phyloP scores from a whole-genome alignment of 1,284 basidiomycete species.

The Ustilago trichophora region DNA sequence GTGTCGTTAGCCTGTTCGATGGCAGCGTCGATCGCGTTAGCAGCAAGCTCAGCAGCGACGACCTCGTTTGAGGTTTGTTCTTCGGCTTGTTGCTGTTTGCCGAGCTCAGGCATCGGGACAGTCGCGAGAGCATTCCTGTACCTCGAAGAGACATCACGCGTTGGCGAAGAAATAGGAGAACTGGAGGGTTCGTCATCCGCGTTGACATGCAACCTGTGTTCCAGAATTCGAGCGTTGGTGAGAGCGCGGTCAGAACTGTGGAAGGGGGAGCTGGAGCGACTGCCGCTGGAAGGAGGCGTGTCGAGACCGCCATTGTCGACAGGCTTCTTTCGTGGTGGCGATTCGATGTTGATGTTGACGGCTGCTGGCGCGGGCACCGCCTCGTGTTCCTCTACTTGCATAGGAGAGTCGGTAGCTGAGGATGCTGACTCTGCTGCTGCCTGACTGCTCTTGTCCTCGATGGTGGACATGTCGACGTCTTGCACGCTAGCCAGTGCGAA shows the following conservation, averaged over 20 bases:
- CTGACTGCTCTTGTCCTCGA: background rate
- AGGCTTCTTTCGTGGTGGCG: constrained; percentile 41
- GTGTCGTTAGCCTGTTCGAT: background rate
- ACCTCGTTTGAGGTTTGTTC: too few relatives aligned
- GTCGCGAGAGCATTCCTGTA: constrained; percentile 6
- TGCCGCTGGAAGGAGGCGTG: constrained; percentile 46
- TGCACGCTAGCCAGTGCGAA: background rate
- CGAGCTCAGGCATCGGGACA: constrained; percentile 13
- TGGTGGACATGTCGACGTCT: background rate
- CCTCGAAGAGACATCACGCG: constrained; percentile 35
- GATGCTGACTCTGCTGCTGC: background rate
- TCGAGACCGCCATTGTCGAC: constrained; percentile 37
- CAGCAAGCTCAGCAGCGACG: background rate
- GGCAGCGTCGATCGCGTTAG: background rate
- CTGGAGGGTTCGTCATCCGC: constrained; percentile 46
- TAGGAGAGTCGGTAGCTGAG: too few relatives aligned
- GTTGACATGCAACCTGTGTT: constrained; percentile 16
- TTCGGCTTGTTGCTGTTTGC: too few relatives aligned
- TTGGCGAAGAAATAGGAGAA: constrained; percentile 48
- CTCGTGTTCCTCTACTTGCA: background rate
- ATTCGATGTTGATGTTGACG: constrained; percentile 18
- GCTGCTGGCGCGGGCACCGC: constrained; percentile 1
- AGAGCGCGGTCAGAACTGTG: constrained; percentile 15
- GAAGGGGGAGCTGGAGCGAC: constrained; percentile 42
- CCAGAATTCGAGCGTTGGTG: constrained; percentile 6